Conservation (phyloP, 768 basidiomycete genomes). For the Suillus alpinus region DNA sequence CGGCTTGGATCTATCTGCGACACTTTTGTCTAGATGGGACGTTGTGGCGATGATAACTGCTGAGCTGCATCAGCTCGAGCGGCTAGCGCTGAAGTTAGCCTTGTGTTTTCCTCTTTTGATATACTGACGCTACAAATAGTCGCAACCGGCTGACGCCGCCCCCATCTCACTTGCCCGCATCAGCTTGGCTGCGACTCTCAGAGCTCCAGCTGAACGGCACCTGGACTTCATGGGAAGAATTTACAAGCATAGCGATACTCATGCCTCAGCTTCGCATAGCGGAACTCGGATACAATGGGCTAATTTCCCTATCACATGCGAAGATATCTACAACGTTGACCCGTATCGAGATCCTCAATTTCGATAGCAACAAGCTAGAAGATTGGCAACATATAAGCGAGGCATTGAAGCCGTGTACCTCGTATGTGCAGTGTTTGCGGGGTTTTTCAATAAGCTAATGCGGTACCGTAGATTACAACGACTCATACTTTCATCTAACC, state of each 20-base stretch:
- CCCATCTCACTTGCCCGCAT: constrained; percentile 27
- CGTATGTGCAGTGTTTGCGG: constrained; percentile 33
- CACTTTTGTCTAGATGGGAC: constrained; percentile 71
- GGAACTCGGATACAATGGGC: constrained; percentile 71
- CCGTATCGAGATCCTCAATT: constrained; percentile 54
- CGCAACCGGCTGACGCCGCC: constrained; percentile 60
- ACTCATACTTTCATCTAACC: constrained; percentile 65
- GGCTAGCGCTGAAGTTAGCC: constrained; percentile 78
- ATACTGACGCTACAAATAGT: constrained; percentile 38
- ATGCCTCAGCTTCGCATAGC: constrained; percentile 56
- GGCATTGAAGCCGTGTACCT: constrained; percentile 41
- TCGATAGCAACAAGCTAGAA: constrained; percentile 63
- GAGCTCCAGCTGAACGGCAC: constrained; percentile 78
- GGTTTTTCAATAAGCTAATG: not conserved
- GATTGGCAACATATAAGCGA: constrained; percentile 53
- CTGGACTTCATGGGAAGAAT: constrained; percentile 68
- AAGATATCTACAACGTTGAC: constrained; percentile 14
- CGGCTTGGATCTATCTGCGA: constrained; percentile 80
- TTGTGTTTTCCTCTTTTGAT: constrained; percentile 5
- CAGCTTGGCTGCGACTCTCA: constrained; percentile 49
- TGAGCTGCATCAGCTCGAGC: constrained; percentile 60
- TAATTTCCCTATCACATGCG: constrained; percentile 33
- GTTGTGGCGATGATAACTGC: constrained; percentile 57
- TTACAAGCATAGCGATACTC: constrained; percentile 43
- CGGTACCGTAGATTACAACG: constrained; percentile 50